These are phyloP conservation scores for Cladobotryum mycophilum DNA, from an alignment of 2,329 filamentous ascomycete species.

Conservation along the genomic window DNA sequence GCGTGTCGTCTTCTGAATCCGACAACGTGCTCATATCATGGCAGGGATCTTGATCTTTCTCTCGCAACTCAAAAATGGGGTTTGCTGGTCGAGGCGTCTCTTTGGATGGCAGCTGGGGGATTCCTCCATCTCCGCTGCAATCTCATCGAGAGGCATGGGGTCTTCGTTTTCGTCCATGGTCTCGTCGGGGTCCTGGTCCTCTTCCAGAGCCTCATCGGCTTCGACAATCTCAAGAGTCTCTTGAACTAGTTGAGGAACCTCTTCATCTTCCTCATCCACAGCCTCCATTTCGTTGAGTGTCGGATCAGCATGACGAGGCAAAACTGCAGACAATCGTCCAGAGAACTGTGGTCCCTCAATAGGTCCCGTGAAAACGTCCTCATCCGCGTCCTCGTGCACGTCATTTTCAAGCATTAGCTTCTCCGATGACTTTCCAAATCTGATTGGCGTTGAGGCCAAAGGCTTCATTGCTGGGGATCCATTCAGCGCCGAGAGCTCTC, in stretches of 20 bases:
- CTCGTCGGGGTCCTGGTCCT: neutral
- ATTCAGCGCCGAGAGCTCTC: conserved; percentile 15
- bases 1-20: conserved; percentile 49
- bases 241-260: neutral
- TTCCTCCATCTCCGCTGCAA: conserved; percentile 12
- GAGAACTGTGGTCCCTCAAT: conserved; percentile 35
- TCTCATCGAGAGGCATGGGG: conserved; percentile 20
- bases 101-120: conserved; percentile 7
- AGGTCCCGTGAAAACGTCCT: conserved; percentile 27
- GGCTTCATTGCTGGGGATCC: conserved; percentile 32
- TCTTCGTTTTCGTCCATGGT: conserved; percentile 12
- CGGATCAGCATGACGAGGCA: conserved; percentile 38
- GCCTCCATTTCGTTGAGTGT: conserved; percentile 27
- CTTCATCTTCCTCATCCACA: conserved; percentile 20
- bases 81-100: conserved; percentile 10
- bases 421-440: conserved; percentile 25
- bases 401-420: conserved; percentile 33
- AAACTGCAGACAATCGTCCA: conserved; percentile 39
- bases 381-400: conserved; percentile 15
- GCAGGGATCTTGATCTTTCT: conserved; percentile 41
- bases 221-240: neutral
- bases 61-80: conserved; percentile 34
- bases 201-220: conserved; percentile 1
- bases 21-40: conserved; percentile 41
- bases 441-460: conserved; percentile 26